A percentile compares a stretch with the other conserved stretches of the same genome.
These are phyloP conservation scores for Rubroboletus pulcherrimus DNA, from an alignment of 768 basidiomycete species.

Conservation along the genomic window DNA sequence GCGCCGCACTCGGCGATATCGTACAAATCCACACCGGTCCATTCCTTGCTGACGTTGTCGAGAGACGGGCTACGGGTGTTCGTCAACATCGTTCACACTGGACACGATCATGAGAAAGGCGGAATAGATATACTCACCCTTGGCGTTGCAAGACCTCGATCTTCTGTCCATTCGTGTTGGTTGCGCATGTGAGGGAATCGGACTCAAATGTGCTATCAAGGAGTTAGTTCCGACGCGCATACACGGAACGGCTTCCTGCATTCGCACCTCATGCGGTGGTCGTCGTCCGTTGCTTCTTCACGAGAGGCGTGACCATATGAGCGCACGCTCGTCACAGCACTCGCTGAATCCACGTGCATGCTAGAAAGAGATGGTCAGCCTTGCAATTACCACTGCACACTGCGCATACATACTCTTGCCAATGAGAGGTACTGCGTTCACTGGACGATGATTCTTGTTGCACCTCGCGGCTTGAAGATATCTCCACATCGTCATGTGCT, in stretches of 20 bases:
- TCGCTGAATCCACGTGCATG: neutral
- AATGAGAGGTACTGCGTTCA: neutral
- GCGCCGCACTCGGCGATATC: conserved; percentile 5
- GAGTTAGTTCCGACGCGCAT: neutral
- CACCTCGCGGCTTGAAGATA: neutral
- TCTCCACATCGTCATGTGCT: neutral
- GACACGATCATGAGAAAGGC: neutral
- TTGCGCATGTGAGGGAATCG: neutral
- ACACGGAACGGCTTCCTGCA: neutral
- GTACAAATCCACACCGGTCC: neutral
- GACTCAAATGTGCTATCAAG: neutral
- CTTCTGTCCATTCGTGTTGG: neutral
- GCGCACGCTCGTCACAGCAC: neutral
- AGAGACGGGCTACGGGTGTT: conserved; percentile 4
- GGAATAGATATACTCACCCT: neutral
- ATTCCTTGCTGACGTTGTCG: neutral
- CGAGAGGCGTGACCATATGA: neutral
- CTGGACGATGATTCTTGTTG: neutral
- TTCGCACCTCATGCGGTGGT: neutral
- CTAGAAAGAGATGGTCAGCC: neutral
- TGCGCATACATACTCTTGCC: neutral
- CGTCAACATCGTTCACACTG: neutral
- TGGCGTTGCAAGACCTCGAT: neutral
- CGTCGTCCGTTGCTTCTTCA: neutral
- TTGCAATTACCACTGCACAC: no score